A percentile compares a stretch with the other conserved stretches of the same genome.
These are phyloP conservation scores for Populus alba DNA, from an alignment of 345 rosid species.

Conservation along the genomic window DNA sequence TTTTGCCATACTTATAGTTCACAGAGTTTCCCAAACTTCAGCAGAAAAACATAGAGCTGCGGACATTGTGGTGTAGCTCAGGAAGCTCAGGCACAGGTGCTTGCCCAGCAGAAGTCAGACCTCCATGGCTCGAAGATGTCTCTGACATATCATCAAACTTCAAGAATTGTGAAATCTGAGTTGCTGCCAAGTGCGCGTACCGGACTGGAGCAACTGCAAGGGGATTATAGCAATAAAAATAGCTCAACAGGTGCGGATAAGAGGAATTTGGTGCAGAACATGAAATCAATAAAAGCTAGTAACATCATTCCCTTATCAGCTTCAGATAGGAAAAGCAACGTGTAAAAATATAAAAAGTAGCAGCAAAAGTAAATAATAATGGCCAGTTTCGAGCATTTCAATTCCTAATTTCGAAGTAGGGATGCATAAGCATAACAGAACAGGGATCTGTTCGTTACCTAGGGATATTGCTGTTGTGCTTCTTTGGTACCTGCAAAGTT, in stretches of 20 bases:
- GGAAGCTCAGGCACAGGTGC: conserved; percentile 30
- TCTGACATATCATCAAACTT: conserved; percentile 30
- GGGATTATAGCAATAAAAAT: background rate
- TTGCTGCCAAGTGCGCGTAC: conserved; percentile 30
- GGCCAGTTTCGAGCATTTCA: background rate
- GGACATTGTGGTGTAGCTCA: conserved; percentile 14
- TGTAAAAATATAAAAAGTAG: background rate
- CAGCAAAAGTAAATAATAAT: background rate
- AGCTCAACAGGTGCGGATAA: background rate
- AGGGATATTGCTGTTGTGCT: conserved; percentile 25
- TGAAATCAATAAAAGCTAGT: background rate
- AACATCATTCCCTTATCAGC: background rate
- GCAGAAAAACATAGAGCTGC: conserved; percentile 40
- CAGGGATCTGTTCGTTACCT: conserved; percentile 13
- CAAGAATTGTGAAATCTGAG: conserved; percentile 22
- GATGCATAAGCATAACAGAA: background rate
- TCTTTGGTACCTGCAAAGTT: conserved; percentile 24
- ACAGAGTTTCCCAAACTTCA: background rate
- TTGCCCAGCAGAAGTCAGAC: conserved; percentile 13
- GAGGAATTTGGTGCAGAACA: background rate
- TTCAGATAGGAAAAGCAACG: background rate
- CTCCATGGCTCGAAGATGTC: conserved; percentile 25
- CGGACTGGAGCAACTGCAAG: conserved; percentile 25
- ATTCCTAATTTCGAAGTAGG: background rate
- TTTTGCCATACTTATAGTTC: background rate